phyloP scores from a whole-genome alignment of 1,284 basidiomycete species.

The Grifola frondosa region DNA sequence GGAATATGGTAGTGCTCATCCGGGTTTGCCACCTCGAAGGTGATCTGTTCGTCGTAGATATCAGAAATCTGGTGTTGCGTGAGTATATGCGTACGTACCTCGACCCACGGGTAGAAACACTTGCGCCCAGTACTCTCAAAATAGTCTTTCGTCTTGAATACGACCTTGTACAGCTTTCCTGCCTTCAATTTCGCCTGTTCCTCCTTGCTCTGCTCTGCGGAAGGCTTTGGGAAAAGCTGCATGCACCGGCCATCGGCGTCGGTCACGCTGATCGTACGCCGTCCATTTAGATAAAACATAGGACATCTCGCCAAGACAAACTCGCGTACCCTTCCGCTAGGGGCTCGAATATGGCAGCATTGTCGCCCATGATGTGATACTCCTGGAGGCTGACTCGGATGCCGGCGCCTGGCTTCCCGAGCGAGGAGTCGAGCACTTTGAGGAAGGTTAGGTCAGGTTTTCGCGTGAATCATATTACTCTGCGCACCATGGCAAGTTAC shows the following conservation, averaged over 20 bases:
- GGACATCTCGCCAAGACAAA: background rate
- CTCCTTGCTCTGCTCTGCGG: slow-evolving; percentile 26
- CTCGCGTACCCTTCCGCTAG: slow-evolving; percentile 60
- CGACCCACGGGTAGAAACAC: slow-evolving; percentile 88
- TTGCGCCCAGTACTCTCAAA: slow-evolving; percentile 63
- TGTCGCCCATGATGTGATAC: slow-evolving; percentile 30
- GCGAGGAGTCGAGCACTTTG: slow-evolving; percentile 81
- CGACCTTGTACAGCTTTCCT: slow-evolving; percentile 76
- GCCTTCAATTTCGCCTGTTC: slow-evolving; percentile 42
- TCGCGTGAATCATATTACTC: background rate
- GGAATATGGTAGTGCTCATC: slow-evolving; percentile 90
- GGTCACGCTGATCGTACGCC: slow-evolving; percentile 54
- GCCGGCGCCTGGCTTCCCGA: slow-evolving; percentile 76
- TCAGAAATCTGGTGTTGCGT: background rate
- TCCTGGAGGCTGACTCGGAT: slow-evolving; percentile 63
- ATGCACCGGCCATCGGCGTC: slow-evolving; percentile 82
- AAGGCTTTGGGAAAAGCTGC: slow-evolving; percentile 59
- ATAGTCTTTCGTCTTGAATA: slow-evolving; percentile 82
- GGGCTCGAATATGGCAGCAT: slow-evolving; percentile 45
- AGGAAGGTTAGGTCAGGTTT: background rate
- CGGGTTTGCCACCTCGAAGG: slow-evolving; percentile 69
- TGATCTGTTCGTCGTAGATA: slow-evolving; percentile 51
- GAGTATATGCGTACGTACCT: slow-evolving; percentile 47
- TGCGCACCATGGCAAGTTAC: slow-evolving; percentile 85
- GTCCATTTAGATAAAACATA: background rate